Conservation (phyloP, 2,329 filamentous ascomycete species). For the Fusarium illudens region DNA sequence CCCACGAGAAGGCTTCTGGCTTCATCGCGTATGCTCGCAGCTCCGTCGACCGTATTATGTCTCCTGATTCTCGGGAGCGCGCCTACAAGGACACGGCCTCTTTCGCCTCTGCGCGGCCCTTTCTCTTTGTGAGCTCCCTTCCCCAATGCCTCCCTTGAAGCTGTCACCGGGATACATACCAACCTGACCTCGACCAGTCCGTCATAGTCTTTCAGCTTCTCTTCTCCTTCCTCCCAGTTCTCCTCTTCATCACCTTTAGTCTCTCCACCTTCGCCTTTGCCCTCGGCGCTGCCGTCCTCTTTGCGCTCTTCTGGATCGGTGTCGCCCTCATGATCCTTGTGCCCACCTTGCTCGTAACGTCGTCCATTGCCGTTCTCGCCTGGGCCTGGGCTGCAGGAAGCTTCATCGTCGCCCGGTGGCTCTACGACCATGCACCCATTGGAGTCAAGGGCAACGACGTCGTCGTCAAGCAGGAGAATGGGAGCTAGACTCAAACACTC, state of each 20-base stretch:
- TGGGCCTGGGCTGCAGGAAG: slow-evolving; percentile 73
- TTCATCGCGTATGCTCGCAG: slow-evolving; percentile 53
- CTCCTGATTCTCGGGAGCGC: slow-evolving; percentile 67
- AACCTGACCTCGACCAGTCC: slow-evolving; percentile 56
- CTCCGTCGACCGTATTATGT: slow-evolving; percentile 61
- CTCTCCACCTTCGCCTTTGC: slow-evolving; percentile 70
- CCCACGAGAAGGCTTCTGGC: slow-evolving; percentile 47
- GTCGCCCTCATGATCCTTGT: slow-evolving; percentile 73
- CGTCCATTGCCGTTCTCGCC: slow-evolving; percentile 66
- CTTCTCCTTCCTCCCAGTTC: slow-evolving; percentile 71
- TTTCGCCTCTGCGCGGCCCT: slow-evolving; percentile 71
- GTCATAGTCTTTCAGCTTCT: slow-evolving; percentile 72
- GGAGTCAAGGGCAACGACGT: slow-evolving; percentile 36
- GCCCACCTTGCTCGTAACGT: slow-evolving; percentile 73
- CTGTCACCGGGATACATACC: neutral
- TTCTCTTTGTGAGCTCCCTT: slow-evolving; percentile 69
- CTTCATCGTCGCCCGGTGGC: slow-evolving; percentile 60
- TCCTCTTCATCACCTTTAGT: slow-evolving; percentile 74
- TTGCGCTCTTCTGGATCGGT: slow-evolving; percentile 73
- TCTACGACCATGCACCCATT: slow-evolving; percentile 51
- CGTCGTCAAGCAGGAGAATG: slow-evolving; percentile 35
- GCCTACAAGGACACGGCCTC: slow-evolving; percentile 61
- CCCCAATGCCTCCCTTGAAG: neutral
- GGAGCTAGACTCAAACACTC: slow-evolving; percentile 17
- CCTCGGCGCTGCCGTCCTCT: slow-evolving; percentile 67